Base-by-base conservation (phyloP, 2,329 filamentous ascomycete genomes). In the Botryotinia narcissicola region DNA sequence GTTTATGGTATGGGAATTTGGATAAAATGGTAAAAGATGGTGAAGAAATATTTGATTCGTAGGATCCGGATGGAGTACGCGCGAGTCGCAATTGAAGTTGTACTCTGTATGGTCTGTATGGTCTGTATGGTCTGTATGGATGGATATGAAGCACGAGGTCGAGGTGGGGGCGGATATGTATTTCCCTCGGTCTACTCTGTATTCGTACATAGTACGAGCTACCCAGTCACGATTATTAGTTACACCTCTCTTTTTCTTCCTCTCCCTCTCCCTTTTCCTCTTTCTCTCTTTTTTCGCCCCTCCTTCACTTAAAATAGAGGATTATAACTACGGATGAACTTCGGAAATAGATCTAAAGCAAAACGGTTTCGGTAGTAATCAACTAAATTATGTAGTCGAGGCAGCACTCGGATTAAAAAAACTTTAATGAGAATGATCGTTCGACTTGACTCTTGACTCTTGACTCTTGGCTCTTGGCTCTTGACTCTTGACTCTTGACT, bases 271-370 rank as follows among this genome's bases (percentile, higher is more conserved):
- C 7, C 42, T 44, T 6, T 18, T 7, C 5, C 42, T 44, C 16
- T 44, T 44, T 1, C 18, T 37, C 29, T 32, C 40, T 22, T 4
- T 48, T 66, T 46, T 20, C 18, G 18, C 62, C 62, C 62, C 42
- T 29, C 42, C n/a, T 64, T 48, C 62, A 35, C 51, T 29, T 7
- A 29, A 54, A 29, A 57, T n/a, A 9, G 51, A 18, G 7, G 3
- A 29, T 57, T 18, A 9, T 2, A 35, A 32, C 10, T 10, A 37
- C 20, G 63, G 63, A n/a, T 67, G 29, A 67, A 51, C 44, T 22
- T 67, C 63, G 63, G 63, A 67, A 51, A 35, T 67, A 20, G 42
- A 46, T n/a, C 44, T 12, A 37, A 67, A 66, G 44, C 62, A 48
- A 62, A 62, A 44, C 29, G 62, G 10, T 25, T 66, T 66, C 29